Evolutionary conservation across 2,329 filamentous ascomycete species (phyloP).

Genomic region (Chaetomium strumarium): DNA sequence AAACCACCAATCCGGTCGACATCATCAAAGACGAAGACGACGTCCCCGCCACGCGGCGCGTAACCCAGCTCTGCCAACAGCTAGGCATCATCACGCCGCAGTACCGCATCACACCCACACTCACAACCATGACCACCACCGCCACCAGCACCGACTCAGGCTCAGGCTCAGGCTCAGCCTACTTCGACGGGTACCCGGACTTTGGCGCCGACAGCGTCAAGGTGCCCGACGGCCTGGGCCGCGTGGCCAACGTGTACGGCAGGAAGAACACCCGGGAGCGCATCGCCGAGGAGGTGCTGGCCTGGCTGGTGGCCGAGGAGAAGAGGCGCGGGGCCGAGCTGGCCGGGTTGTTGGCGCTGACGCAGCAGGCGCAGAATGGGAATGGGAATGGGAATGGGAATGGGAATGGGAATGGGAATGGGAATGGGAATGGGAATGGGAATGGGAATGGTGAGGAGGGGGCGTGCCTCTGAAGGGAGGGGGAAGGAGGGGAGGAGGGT

Average conservation of each 20-base stretch:
- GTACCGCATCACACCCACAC: slow-evolving; percentile 30
- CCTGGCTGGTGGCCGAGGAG: slow-evolving; percentile 16
- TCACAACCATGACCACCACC: slow-evolving; percentile 5
- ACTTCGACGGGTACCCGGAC: slow-evolving; percentile 34
- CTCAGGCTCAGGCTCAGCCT: slow-evolving; percentile 14
- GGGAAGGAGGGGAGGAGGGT: too few species aligned
- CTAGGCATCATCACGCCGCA: slow-evolving; percentile 32
- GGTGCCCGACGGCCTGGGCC: slow-evolving; percentile 31
- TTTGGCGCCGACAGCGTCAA: slow-evolving; percentile 28
- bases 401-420: not conserved
- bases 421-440: not conserved
- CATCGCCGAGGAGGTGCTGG: slow-evolving; percentile 37
- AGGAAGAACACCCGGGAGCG: slow-evolving; percentile 33
- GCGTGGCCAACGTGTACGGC: slow-evolving; percentile 31
- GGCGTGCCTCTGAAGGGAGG: too few species aligned
- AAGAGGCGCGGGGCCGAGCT: not conserved
- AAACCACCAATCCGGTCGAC: not conserved
- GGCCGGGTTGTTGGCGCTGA: not conserved
- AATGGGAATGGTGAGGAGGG: too few species aligned
- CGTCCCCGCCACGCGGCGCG: slow-evolving; percentile 21
- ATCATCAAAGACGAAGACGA: slow-evolving; percentile 9
- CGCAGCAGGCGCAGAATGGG: not conserved
- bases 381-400: too few species aligned
- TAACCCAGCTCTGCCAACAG: slow-evolving; percentile 30
- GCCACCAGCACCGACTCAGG: not conserved